Evolutionary conservation across 345 rosid genomes (phyloP).

Genomic region (Toxicodendron radicans): DNA sequence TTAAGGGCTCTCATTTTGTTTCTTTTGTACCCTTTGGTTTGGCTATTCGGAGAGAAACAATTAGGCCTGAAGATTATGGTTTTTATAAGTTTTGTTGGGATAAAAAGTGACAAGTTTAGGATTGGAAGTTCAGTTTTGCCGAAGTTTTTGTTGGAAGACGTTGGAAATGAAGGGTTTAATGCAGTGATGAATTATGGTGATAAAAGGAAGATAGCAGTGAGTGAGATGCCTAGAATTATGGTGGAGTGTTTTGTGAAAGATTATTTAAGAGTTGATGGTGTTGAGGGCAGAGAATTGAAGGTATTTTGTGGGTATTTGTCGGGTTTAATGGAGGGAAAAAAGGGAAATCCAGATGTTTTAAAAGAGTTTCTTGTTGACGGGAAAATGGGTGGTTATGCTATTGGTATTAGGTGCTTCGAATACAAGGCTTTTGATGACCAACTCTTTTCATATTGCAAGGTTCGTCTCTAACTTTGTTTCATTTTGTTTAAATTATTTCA

Average conservation of each 20-base stretch:
- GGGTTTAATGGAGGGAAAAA: constrained; percentile 47
- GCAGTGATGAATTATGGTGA: constrained; percentile 37
- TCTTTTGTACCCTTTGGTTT: constrained; percentile 48
- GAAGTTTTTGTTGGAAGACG: constrained; percentile 57
- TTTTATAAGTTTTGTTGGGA: constrained; percentile 49
- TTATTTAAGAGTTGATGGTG: constrained; percentile 45
- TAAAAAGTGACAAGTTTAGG: constrained; percentile 36
- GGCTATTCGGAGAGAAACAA: constrained; percentile 33
- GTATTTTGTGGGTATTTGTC: constrained; percentile 42
- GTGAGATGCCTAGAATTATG: constrained; percentile 57
- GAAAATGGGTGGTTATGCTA: neutral
- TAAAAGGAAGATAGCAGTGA: constrained; percentile 42
- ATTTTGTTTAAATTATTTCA: neutral
- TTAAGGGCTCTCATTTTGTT: constrained; percentile 50
- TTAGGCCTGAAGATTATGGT: constrained; percentile 49
- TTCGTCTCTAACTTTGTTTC: neutral
- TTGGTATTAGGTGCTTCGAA: constrained; percentile 27
- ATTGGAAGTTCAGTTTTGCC: constrained; percentile 54
- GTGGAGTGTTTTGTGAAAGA: constrained; percentile 54
- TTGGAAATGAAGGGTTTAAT: constrained; percentile 50
- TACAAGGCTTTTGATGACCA: constrained; percentile 21
- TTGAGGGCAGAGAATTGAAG: constrained; percentile 53
- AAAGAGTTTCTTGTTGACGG: constrained; percentile 2
- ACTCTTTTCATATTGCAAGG: constrained; percentile 33
- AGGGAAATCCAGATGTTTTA: constrained; percentile 7